Base-by-base conservation (phyloP, 164 flowering plant species). In the Chimonanthus praecox region DNA sequence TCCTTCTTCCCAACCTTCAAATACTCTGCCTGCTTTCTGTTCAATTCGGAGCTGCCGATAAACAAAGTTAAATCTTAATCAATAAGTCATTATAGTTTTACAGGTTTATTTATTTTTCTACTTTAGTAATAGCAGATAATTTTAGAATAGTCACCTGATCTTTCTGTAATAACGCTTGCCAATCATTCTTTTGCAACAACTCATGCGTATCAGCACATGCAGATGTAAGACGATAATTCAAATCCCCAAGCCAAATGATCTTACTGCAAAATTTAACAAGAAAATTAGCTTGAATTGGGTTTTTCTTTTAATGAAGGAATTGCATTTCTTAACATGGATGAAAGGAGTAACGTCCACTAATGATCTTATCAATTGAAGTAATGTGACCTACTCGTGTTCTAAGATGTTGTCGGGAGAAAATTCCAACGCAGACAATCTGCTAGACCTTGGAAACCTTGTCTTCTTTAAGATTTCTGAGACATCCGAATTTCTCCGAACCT, bases 1-100 rank as follows among this genome's bases (percentile, higher is more conserved):
- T 47, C 98, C 98, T 82, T 94, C 98, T 80, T 89, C 85, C 98
- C 98, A 94, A 8, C 91, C 97, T 75, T 85, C 67, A 68, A 94
- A 90, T 7, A 91, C 86, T 65, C 97, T 71, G 20, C 98, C 97
- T 6, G 88, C 92, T 73, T 75, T 84, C 58, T 88, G 92, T 78
- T 94, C 97, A 64, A 84, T 83, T 74, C 71, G 84, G 33, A 94
- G 83, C 97, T 94, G 92, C 80, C 68, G 73, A 71, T 54, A 54
- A 54, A 51, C 60, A 54, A 54, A 54, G 16, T 10, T 54, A 4
- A 15, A 54, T 54, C 5, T 33, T 33, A 33, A 33, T 33, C 33
- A 33, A 33, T 33, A 1, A 33, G 33, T 33, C 33, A 33, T 33
- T 33, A 1, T 33, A 33, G 33, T 33, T 33, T 33, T 33, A 33